Evolutionary conservation across 2,329 filamentous ascomycete species (phyloP).

Genomic region (Sphaerulina musiva): DNA sequence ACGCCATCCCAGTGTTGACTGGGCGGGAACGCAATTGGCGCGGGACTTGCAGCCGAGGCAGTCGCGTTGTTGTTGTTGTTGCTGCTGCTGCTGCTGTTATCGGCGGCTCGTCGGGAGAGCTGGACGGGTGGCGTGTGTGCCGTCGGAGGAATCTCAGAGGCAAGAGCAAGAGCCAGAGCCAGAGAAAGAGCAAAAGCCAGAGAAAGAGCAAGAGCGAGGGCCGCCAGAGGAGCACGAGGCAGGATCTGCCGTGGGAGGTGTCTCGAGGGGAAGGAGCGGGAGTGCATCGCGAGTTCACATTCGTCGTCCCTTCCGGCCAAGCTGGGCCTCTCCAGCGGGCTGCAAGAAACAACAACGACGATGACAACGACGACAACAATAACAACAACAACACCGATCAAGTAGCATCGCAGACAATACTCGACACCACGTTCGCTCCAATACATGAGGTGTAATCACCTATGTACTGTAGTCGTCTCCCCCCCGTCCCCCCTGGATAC

Average conservation of each 20-base stretch:
- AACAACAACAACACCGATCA: no score
- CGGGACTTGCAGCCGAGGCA: constrained; percentile 11
- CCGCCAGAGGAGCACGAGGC: constrained; percentile 21
- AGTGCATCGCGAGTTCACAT: background rate
- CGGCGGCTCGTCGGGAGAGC: constrained; percentile 2
- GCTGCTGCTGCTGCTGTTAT: no score
- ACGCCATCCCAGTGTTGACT: constrained; percentile 47
- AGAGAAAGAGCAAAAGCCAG: background rate
- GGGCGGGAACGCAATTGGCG: constrained; percentile 28
- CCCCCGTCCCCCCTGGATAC: no score
- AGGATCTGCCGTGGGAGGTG: constrained; percentile 16
- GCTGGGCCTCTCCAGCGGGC: background rate
- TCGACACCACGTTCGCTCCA: no score
- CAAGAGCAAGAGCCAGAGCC: background rate
- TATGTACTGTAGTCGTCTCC: no score
- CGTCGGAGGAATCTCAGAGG: constrained; percentile 2
- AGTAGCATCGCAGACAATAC: background rate
- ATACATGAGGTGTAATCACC: no score
- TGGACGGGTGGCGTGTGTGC: constrained; percentile 12
- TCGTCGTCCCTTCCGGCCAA: no score
- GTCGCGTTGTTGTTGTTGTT: background rate
- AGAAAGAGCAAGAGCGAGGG: background rate
- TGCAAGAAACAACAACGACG: background rate
- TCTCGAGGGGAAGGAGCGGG: constrained; percentile 12
- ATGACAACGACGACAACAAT: background rate